Evolutionary conservation across 2,329 filamentous ascomycete species (phyloP).

Genomic region (Colletotrichum sp.): DNA sequence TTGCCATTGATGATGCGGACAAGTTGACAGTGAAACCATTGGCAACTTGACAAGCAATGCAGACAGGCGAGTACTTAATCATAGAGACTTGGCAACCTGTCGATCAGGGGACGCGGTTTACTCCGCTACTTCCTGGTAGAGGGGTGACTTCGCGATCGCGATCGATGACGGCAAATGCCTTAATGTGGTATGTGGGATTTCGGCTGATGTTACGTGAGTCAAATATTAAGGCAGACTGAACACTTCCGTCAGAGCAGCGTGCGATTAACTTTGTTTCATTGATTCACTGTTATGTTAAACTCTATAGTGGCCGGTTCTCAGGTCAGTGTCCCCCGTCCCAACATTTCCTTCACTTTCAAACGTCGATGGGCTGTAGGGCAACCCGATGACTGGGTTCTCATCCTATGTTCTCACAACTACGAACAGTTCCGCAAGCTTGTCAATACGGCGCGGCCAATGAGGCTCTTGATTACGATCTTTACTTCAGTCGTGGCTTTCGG

Average conservation of each 20-base stretch:
- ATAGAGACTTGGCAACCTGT: not conserved
- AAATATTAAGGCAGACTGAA: not conserved
- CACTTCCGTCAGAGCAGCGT: not conserved
- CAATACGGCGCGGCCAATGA: not conserved
- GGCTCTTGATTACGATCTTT: not conserved
- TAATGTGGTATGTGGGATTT: not conserved
- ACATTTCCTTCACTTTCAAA: not conserved
- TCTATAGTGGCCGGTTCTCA: not conserved
- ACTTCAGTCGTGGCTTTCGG: not conserved
- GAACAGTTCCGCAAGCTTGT: not conserved
- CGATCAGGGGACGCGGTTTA: not conserved
- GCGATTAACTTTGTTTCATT: not conserved
- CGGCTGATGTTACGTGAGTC: not conserved
- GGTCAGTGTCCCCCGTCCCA: not conserved
- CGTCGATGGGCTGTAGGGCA: not conserved
- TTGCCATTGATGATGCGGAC: not conserved
- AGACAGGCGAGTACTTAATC: not conserved
- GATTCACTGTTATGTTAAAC: not conserved
- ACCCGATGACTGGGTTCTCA: not conserved
- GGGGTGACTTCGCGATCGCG: not conserved
- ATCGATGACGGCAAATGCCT: not conserved
- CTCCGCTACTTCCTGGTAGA: not conserved
- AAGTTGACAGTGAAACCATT: not conserved
- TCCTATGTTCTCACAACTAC: not conserved
- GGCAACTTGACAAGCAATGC: not conserved